phyloP scores from a whole-genome alignment of 805 yeast genomes.

The Nakazawaea populi region DNA sequence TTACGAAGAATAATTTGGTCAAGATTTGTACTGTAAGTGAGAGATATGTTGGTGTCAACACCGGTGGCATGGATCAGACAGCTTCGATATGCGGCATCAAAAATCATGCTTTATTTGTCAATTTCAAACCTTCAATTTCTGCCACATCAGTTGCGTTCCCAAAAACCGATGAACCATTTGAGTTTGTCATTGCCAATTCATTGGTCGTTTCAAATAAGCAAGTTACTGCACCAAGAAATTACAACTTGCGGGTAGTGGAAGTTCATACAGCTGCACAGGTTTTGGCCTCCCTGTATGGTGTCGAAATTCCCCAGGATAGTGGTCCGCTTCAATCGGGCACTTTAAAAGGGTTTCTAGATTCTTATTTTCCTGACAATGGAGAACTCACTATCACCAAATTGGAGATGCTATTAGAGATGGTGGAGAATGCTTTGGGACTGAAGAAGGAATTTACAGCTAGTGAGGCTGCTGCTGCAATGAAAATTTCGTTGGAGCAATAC shows the following conservation, averaged over 20 bases:
- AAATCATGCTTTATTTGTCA: slow-evolving; percentile 52
- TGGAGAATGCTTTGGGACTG: slow-evolving; percentile 36
- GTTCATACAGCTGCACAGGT: slow-evolving; percentile 62
- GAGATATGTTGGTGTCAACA: slow-evolving; percentile 67
- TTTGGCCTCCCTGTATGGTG: slow-evolving; percentile 42
- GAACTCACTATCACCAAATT: slow-evolving; percentile 34
- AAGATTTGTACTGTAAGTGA: slow-evolving; percentile 59
- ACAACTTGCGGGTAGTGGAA: slow-evolving; percentile 68
- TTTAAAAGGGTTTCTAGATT: slow-evolving; percentile 57
- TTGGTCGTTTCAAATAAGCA: slow-evolving; percentile 58
- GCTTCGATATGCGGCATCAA: slow-evolving; percentile 62
- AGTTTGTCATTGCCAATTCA: slow-evolving; percentile 59
- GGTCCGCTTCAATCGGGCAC: slow-evolving; percentile 48
- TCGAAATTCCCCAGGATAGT: slow-evolving; percentile 39
- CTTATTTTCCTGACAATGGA: slow-evolving; percentile 28
- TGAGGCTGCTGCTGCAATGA: slow-evolving; percentile 39
- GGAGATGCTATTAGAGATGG: slow-evolving; percentile 32
- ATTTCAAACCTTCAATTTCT: slow-evolving; percentile 51
- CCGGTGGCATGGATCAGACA: slow-evolving; percentile 79
- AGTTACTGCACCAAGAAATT: slow-evolving; percentile 65
- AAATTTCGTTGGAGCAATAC: slow-evolving; percentile 35
- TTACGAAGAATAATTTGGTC: slow-evolving; percentile 45
- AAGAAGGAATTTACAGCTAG: slow-evolving; percentile 44
- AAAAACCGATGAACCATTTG: slow-evolving; percentile 32
- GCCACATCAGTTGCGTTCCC: slow-evolving; percentile 55